A percentile compares a stretch with the other conserved stretches of the same genome.
These are phyloP conservation scores for Kitagawia praeruptora DNA, from an alignment of 129 eudicot genomes.

Conservation along the genomic window DNA sequence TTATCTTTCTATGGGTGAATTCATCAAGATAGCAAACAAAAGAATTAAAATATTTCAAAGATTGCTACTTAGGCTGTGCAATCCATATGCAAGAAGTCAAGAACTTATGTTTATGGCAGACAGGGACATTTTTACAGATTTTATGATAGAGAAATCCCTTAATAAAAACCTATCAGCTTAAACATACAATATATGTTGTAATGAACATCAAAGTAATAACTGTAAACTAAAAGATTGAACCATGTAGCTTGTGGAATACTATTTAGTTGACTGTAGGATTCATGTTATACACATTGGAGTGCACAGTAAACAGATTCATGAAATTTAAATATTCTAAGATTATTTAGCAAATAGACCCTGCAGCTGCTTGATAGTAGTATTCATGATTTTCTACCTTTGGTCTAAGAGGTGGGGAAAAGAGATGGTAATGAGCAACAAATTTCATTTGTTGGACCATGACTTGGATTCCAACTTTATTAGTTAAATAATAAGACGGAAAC, in stretches of 20 bases:
- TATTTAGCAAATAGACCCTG: constrained; percentile 10
- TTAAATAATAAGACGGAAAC: constrained; percentile 43
- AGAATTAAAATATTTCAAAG: no score
- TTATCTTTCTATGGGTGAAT: no score
- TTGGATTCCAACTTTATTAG: constrained; percentile 57
- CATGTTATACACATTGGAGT: neutral
- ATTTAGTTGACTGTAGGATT: neutral
- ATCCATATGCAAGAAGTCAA: no score
- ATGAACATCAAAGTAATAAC: neutral
- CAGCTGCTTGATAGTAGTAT: constrained; percentile 12
- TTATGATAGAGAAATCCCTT: neutral
- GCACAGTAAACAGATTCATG: neutral
- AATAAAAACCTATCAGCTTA: neutral
- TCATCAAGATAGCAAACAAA: no score
- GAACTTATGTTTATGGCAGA: neutral
- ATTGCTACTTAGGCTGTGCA: no score
- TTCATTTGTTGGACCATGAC: constrained; percentile 50
- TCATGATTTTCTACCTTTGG: constrained; percentile 21
- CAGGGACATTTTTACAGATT: neutral
- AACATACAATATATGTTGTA: neutral
- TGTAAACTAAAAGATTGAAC: neutral
- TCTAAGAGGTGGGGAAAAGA: constrained; percentile 22
- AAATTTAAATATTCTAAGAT: neutral
- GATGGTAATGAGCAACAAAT: constrained; percentile 21
- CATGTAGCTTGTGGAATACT: neutral